Evolutionary conservation across 2,329 filamentous ascomycete genomes (phyloP).

Genomic region (Alternaria dauci): DNA sequence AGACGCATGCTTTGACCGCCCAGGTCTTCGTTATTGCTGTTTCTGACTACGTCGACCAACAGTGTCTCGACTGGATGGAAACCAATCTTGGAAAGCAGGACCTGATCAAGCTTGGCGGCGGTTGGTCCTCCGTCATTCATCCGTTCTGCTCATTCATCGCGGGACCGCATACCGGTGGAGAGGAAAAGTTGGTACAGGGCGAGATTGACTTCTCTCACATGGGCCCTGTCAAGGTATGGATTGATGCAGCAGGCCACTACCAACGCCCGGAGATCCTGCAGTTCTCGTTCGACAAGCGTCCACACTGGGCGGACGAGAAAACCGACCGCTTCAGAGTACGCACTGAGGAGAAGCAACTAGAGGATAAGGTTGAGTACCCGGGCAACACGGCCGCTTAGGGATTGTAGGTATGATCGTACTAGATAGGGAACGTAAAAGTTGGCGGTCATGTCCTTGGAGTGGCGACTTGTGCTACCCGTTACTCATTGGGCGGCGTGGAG

Average conservation of each 20-base stretch:
- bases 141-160: constrained; percentile 49
- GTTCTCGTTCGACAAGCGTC: constrained; percentile 39
- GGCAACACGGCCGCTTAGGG: neutral
- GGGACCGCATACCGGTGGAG: constrained; percentile 44
- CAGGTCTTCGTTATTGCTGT: constrained; percentile 57
- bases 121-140: constrained; percentile 48
- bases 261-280: constrained; percentile 48
- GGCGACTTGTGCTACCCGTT: neutral
- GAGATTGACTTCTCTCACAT: constrained; percentile 48
- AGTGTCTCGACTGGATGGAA: constrained; percentile 53
- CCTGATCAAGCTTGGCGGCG: constrained; percentile 46
- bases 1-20: constrained; percentile 55
- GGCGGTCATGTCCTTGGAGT: neutral
- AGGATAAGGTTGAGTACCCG: constrained; percentile 10
- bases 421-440: neutral
- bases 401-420: neutral
- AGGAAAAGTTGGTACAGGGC: constrained; percentile 46
- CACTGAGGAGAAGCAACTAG: constrained; percentile 20
- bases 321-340: constrained; percentile 29
- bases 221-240: constrained; percentile 49
- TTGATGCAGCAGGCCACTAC: constrained; percentile 51
- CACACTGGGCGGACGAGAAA: constrained; percentile 47
- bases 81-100: constrained; percentile 49
- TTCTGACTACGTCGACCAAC: constrained; percentile 55
- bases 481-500: neutral